phyloP scores from a whole-genome alignment of 2,329 filamentous ascomycete genomes.

The Trichoderma afroharzianum region DNA sequence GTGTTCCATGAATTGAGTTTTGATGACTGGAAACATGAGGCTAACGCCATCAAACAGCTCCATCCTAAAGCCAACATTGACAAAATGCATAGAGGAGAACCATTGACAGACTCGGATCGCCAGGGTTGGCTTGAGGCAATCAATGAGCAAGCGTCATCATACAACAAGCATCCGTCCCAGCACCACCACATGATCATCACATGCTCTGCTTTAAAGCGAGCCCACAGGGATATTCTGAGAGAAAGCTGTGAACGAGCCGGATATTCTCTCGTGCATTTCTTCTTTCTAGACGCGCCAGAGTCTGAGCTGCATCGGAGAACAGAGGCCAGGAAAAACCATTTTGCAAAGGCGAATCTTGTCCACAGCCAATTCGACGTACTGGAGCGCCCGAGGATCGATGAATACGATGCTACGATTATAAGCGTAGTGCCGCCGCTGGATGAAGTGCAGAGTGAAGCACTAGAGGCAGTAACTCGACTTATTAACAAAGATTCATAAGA shows the following conservation, averaged over 20 bases:
- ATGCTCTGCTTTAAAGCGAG: neutral
- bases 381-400: neutral
- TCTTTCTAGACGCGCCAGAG: neutral
- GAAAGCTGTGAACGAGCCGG: neutral
- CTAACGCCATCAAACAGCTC: neutral
- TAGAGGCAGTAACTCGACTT: neutral
- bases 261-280: neutral
- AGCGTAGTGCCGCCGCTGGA: neutral
- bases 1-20: neutral
- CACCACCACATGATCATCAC: neutral
- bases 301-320: neutral
- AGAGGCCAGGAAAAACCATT: neutral
- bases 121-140: slow-evolving; percentile 8
- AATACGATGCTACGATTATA: slow-evolving; percentile 1
- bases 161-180: neutral
- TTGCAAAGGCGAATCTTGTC: slow-evolving; percentile 3
- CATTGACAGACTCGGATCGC: neutral
- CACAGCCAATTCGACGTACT: neutral
- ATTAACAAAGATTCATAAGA: neutral
- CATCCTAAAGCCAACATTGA: slow-evolving; percentile 8
- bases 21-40: neutral
- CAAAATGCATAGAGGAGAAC: slow-evolving; percentile 1
- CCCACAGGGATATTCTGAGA: neutral
- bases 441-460: slow-evolving; percentile 20
- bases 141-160: neutral